Evolutionary conservation across 2,329 filamentous ascomycete genomes (phyloP).

Genomic region (Trichothecium sympodiale): DNA sequence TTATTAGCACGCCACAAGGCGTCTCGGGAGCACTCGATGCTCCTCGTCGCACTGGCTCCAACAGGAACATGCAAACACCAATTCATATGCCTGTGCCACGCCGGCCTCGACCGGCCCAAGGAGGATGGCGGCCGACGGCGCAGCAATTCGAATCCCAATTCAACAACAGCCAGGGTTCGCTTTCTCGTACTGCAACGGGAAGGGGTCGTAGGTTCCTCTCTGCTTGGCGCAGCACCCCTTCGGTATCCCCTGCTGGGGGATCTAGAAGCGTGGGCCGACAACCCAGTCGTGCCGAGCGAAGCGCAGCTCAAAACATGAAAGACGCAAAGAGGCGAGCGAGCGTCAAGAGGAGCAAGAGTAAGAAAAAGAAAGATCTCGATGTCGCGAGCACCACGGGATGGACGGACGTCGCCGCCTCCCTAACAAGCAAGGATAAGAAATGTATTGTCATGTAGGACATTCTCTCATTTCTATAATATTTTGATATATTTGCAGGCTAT

Average conservation of each 20-base stretch:
- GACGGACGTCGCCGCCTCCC: slow-evolving; percentile 36
- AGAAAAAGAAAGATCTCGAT: slow-evolving; percentile 22
- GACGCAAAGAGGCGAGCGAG: slow-evolving; percentile 51
- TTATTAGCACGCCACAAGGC: slow-evolving; percentile 49
- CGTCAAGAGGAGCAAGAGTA: slow-evolving; percentile 27
- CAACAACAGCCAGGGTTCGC: slow-evolving; percentile 1
- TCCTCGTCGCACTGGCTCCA: slow-evolving; percentile 22
- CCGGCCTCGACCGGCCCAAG: slow-evolving; percentile 30
- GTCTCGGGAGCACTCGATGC: slow-evolving; percentile 41
- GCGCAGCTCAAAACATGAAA: slow-evolving; percentile 50
- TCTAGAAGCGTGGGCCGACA: slow-evolving; percentile 33
- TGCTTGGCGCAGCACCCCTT: slow-evolving; percentile 24
- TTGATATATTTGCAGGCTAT: too few relatives aligned
- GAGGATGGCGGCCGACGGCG: slow-evolving; percentile 6
- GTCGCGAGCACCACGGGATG: slow-evolving; percentile 34
- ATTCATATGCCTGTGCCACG: slow-evolving; percentile 43
- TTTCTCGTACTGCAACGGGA: slow-evolving; percentile 4
- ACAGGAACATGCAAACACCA: slow-evolving; percentile 26
- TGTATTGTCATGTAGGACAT: slow-evolving; percentile 39
- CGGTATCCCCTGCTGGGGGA: slow-evolving; percentile 17
- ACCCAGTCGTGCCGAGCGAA: slow-evolving; percentile 45
- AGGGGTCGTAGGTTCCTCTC: slow-evolving; percentile 13
- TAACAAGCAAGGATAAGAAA: slow-evolving; percentile 27
- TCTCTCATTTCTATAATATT: too few relatives aligned
- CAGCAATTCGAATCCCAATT: too few relatives aligned